Evolutionary conservation across 176 grass and related monocot species (phyloP).

Genomic region (Melocanna baccifera): DNA sequence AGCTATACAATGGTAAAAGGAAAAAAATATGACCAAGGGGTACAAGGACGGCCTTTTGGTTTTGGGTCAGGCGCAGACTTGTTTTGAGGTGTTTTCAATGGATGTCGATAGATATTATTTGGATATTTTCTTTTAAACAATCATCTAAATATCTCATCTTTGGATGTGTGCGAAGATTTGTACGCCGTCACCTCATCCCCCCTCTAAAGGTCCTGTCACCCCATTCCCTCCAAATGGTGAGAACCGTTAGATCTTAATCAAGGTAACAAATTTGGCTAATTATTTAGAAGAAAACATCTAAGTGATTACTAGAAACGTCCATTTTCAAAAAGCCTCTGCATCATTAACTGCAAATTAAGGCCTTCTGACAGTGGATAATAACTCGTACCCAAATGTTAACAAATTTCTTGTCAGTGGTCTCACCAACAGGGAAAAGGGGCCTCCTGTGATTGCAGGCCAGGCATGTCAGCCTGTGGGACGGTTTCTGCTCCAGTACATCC

Average conservation of each 20-base stretch:
- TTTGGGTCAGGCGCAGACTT: not conserved
- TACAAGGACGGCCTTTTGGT: not conserved
- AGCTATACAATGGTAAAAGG: not conserved
- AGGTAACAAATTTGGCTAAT: no score
- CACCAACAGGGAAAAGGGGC: not conserved
- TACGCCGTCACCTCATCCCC: no score
- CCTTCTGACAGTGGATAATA: not conserved
- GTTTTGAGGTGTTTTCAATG: not conserved
- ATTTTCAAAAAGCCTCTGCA: not conserved
- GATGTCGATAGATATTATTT: no score
- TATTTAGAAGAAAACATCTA: no score
- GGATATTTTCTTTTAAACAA: no score
- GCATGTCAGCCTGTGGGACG: slow-evolving; percentile 33
- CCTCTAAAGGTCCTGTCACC: no score
- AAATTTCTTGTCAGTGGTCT: slow-evolving; percentile 43
- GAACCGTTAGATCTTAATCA: no score
- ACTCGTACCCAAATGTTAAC: slow-evolving; percentile 17
- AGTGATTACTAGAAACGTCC: no score
- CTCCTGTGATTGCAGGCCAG: slow-evolving; percentile 23
- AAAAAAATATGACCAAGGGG: not conserved
- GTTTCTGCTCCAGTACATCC: slow-evolving; percentile 30
- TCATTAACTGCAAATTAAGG: slow-evolving; percentile 30
- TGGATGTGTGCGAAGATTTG: no score
- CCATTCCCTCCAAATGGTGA: no score
- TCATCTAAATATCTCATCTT: no score